phyloP scores from a whole-genome alignment of 805 yeast species.

The Lachancea mirantina region DNA sequence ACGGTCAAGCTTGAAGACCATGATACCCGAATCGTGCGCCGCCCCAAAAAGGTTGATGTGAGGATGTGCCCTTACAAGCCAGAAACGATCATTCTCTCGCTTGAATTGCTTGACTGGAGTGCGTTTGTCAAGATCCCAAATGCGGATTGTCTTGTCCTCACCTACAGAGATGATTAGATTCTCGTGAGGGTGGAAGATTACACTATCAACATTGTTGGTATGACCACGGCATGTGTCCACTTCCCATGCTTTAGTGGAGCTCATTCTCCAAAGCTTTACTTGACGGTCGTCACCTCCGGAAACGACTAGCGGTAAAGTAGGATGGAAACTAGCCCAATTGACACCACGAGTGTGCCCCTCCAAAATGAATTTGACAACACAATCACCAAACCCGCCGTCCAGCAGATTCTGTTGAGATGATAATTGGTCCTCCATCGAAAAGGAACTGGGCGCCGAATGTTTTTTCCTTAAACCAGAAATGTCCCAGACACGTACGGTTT shows the following conservation, averaged over 20 bases:
- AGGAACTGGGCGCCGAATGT: constrained; percentile 74
- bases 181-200: constrained; percentile 87
- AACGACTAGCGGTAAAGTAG: constrained; percentile 87
- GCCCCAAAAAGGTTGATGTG: constrained; percentile 87
- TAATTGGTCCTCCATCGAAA: constrained; percentile 38
- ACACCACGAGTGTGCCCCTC: constrained; percentile 99
- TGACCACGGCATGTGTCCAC: constrained; percentile 98
- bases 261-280: constrained; percentile 95
- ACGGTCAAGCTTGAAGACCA: constrained; percentile 95
- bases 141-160: constrained; percentile 92
- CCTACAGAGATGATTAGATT: constrained; percentile 89
- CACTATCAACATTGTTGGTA: constrained; percentile 84
- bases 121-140: constrained; percentile 94
- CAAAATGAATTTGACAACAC: constrained; percentile 87
- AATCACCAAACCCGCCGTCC: constrained; percentile 94
- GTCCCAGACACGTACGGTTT: constrained; percentile 99
- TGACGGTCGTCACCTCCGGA: constrained; percentile 96
- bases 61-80: constrained; percentile 89
- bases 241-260: constrained; percentile 97
- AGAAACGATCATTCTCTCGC: constrained; percentile 89
- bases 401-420: constrained; percentile 58
- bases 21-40: constrained; percentile 94
- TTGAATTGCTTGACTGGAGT: constrained; percentile 90
- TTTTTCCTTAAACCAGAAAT: constrained; percentile 89
- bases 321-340: constrained; percentile 98